Evolutionary conservation across 345 rosid genomes (phyloP).

Genomic region (Raphanus raphanistrum): DNA sequence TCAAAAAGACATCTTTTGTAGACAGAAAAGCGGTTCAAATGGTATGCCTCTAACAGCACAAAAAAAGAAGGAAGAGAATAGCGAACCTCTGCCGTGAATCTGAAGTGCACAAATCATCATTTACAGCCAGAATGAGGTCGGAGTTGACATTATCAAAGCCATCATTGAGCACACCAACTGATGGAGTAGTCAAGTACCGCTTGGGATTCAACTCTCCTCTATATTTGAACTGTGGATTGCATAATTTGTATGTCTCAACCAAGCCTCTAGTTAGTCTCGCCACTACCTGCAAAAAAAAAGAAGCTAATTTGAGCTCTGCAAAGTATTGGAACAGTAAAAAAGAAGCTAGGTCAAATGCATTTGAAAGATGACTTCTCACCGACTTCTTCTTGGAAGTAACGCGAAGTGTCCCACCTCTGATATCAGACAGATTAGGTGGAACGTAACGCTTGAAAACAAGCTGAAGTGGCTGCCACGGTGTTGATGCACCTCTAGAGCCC

Average conservation of each 20-base stretch:
- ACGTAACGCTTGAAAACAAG: slow-evolving; percentile 56
- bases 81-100: slow-evolving; percentile 82
- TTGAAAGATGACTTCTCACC: slow-evolving; percentile 46
- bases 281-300: slow-evolving; percentile 66
- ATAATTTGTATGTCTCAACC: slow-evolving; percentile 80
- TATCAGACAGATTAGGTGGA: slow-evolving; percentile 52
- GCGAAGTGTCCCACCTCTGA: slow-evolving; percentile 55
- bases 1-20: slow-evolving; percentile 13
- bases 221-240: slow-evolving; percentile 89
- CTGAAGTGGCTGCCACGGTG: slow-evolving; percentile 71
- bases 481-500: slow-evolving; percentile 34
- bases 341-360: neutral
- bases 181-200: slow-evolving; percentile 94
- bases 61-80: slow-evolving; percentile 14
- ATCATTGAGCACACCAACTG: slow-evolving; percentile 87
- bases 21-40: slow-evolving; percentile 15
- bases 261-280: slow-evolving; percentile 80
- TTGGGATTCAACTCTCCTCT: slow-evolving; percentile 91
- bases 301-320: slow-evolving; percentile 13
- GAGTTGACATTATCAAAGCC: slow-evolving; percentile 94
- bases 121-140: slow-evolving; percentile 88
- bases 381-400: slow-evolving; percentile 57
- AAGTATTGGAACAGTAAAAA: slow-evolving; percentile 7
- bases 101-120: slow-evolving; percentile 65
- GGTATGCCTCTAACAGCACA: slow-evolving; percentile 9